A percentile compares a stretch with the other conserved stretches of the same genome.
These are phyloP conservation scores for Chrysoporthe deuterocubensis DNA, from an alignment of 2,329 filamentous ascomycete genomes.

Conservation along the genomic window DNA sequence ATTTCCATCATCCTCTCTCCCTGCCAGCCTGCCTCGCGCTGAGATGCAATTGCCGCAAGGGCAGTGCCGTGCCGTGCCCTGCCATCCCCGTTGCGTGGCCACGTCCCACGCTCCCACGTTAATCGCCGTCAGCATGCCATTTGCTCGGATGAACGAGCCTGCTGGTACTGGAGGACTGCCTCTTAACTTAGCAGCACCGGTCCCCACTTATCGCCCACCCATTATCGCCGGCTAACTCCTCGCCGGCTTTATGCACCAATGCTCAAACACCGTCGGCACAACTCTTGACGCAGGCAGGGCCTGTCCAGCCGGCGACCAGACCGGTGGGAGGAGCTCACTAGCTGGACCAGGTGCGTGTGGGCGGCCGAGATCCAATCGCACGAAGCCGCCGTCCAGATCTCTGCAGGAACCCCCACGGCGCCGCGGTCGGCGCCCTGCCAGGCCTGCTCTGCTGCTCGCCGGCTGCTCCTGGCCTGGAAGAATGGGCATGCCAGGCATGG, in stretches of 20 bases:
- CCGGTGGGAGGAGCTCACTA: background rate
- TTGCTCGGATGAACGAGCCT: no score
- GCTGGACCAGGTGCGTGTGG: background rate
- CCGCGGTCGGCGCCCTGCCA: no score
- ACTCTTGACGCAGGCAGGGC: background rate
- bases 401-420: no score
- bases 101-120: slow-evolving; percentile 12
- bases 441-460: background rate
- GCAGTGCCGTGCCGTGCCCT: background rate
- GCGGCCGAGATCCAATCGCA: background rate
- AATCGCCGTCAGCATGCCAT: slow-evolving; percentile 3
- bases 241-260: background rate
- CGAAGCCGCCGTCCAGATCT: background rate
- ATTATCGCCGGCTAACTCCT: slow-evolving; percentile 22
- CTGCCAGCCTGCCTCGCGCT: background rate
- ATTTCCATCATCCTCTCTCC: slow-evolving; percentile 1
- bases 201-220: background rate
- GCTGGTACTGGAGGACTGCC: no score
- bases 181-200: no score
- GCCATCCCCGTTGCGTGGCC: background rate
- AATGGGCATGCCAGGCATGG: no score
- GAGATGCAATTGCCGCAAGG: background rate
- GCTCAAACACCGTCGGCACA: slow-evolving; percentile 13
- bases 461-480: background rate
- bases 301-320: no score